Percentiles rank a stretch among this genome's conserved stretches.
These are phyloP conservation scores for Arthroderma uncinatum DNA, from an alignment of 2,329 filamentous ascomycete species.

Conservation along the genomic window DNA sequence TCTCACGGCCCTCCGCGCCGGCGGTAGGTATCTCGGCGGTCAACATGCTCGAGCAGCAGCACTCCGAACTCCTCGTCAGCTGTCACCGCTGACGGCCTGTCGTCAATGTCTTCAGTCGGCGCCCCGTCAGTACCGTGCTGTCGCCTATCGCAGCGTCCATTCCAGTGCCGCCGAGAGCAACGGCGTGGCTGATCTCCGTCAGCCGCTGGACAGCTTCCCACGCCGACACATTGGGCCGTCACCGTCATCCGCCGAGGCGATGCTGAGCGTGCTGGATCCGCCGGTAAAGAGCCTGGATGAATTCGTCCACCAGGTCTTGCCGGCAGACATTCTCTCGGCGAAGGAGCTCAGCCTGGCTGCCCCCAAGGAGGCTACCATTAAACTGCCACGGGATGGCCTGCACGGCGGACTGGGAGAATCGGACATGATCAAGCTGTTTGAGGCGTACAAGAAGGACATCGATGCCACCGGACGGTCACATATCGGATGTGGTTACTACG, in stretches of 20 bases:
- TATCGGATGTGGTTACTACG: conserved; percentile 81
- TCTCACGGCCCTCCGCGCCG: conserved; percentile 12
- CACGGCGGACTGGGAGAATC: conserved; percentile 38
- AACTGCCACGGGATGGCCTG: conserved; percentile 30
- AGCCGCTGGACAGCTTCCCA: conserved; percentile 52
- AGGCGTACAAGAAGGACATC: conserved; percentile 44
- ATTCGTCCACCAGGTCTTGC: conserved; percentile 76
- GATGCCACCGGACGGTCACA: conserved; percentile 52
- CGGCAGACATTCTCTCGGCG: conserved; percentile 62
- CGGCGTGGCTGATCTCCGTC: conserved; percentile 31
- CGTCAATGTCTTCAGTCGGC: conserved; percentile 23
- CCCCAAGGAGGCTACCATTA: conserved; percentile 30
- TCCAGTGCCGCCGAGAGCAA: conserved; percentile 70
- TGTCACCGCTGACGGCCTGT: conserved; percentile 23
- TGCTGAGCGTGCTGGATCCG: conserved; percentile 70
- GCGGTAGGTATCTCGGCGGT: conserved; percentile 12
- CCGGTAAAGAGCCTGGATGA: conserved; percentile 63
- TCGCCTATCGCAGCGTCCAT: conserved; percentile 49
- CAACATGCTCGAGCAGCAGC: conserved; percentile 4
- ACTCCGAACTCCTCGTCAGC: conserved; percentile 11
- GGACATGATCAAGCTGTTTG: conserved; percentile 32
- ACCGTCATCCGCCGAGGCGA: conserved; percentile 55
- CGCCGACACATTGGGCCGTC: conserved; percentile 81
- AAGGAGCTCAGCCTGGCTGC: conserved; percentile 50
- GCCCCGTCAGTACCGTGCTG: conserved; percentile 12